phyloP scores from a whole-genome alignment of 352 stramenopile species.

The Pythium sukuiense region DNA sequence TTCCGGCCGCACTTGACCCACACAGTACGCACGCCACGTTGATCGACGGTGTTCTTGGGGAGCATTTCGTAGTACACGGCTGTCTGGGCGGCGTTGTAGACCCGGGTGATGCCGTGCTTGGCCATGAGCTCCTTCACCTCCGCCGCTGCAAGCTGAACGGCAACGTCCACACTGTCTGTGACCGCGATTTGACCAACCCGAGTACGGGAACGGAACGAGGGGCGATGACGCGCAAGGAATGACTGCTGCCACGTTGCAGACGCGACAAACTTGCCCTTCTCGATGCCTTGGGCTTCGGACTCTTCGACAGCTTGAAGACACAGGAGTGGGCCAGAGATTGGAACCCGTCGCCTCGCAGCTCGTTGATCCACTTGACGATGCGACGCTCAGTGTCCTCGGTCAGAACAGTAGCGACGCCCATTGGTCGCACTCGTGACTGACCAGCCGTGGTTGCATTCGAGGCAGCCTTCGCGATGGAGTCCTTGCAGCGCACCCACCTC shows the following conservation, averaged over 20 bases:
- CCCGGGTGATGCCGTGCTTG: constrained; percentile 11
- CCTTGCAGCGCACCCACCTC: background rate
- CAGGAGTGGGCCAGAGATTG: background rate
- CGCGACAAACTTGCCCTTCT: background rate
- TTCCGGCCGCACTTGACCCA: constrained; percentile 27
- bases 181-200: constrained; percentile 18
- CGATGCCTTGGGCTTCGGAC: no score
- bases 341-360: background rate
- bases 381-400: background rate
- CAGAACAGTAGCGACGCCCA: background rate
- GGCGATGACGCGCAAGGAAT: background rate
- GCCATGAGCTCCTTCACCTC: background rate
- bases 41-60: constrained; percentile 23
- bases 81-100: constrained; percentile 32
- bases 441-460: background rate
- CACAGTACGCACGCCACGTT: constrained; percentile 21
- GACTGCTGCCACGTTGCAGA: background rate
- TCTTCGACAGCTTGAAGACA: background rate
- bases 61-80: constrained; percentile 32
- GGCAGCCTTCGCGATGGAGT: background rate
- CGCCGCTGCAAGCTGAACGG: constrained; percentile 6
- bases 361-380: constrained; percentile 4
- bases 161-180: background rate
- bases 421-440: background rate
- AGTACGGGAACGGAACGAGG: constrained; percentile 25